Evolutionary conservation across 306 rosid genomes (phyloP).

Genomic region (Sophora flavescens): DNA sequence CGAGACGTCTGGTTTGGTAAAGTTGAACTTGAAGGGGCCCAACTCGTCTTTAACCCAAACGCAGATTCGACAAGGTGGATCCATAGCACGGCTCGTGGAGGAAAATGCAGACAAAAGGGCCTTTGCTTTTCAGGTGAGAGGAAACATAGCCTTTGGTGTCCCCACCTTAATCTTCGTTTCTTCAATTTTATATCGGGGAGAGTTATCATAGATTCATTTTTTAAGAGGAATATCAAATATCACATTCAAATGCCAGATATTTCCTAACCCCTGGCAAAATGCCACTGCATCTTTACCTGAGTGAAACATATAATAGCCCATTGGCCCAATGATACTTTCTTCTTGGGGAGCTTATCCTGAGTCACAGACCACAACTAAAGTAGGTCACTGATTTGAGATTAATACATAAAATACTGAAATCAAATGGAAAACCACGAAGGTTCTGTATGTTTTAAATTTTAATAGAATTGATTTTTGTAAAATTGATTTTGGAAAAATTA

Average conservation of each 20-base stretch:
- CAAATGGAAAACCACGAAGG: no score
- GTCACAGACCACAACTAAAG: background rate
- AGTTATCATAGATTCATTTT: no score
- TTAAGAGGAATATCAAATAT: background rate
- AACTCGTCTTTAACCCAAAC: background rate
- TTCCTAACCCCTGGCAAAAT: background rate
- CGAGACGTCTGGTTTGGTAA: no score
- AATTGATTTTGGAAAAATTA: no score
- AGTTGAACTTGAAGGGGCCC: background rate
- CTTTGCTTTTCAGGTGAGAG: background rate
- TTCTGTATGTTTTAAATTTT: no score
- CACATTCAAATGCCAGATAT: background rate
- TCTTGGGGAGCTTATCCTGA: background rate
- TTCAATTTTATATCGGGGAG: background rate
- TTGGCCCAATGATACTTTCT: constrained; percentile 26
- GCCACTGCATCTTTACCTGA: no score
- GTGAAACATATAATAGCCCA: background rate
- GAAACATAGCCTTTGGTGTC: constrained; percentile 41
- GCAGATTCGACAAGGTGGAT: background rate
- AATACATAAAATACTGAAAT: no score
- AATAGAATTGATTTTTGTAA: no score
- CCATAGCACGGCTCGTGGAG: constrained; percentile 40
- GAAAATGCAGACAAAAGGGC: constrained; percentile 25
- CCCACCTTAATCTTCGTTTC: background rate
- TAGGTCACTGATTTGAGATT: no score